Conservation (phyloP, 2,329 filamentous ascomycete genomes). For the Talaromyces pinophilus region DNA sequence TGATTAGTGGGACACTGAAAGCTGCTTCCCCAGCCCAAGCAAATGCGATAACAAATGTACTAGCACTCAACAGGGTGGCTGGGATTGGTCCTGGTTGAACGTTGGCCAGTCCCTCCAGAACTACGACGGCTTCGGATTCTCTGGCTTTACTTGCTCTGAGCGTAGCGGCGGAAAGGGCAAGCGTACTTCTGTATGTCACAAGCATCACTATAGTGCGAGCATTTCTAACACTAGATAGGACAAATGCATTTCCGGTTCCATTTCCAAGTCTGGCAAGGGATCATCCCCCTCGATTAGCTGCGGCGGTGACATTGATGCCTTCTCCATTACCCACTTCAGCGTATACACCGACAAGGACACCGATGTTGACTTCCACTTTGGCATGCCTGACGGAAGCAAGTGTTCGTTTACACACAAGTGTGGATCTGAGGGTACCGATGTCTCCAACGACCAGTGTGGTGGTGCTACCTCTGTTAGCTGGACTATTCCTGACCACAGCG, state of each 20-base stretch:
- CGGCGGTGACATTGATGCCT: conserved; percentile 56
- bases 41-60: conserved; percentile 79
- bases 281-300: conserved; percentile 58
- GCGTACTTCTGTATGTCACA: conserved; percentile 15
- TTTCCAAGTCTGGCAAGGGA: conserved; percentile 43
- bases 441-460: conserved; percentile 88
- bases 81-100: conserved; percentile 67
- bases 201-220: neutral
- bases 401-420: conserved; percentile 79
- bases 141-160: conserved; percentile 69
- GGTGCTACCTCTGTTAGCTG: conserved; percentile 81
- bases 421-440: conserved; percentile 64
- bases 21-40: conserved; percentile 65
- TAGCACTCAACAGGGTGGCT: conserved; percentile 67
- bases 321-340: conserved; percentile 75
- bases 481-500: conserved; percentile 57
- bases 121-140: conserved; percentile 74
- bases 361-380: conserved; percentile 82
- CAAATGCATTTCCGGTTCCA: conserved; percentile 64
- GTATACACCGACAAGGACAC: conserved; percentile 73
- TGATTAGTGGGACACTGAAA: conserved; percentile 53
- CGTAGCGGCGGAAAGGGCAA: conserved; percentile 27
- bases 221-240: conserved; percentile 38
- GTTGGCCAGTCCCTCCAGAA: conserved; percentile 59
- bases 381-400: conserved; percentile 75